Base-by-base conservation (phyloP, 805 yeast species). In the Candida jianshihensis region DNA sequence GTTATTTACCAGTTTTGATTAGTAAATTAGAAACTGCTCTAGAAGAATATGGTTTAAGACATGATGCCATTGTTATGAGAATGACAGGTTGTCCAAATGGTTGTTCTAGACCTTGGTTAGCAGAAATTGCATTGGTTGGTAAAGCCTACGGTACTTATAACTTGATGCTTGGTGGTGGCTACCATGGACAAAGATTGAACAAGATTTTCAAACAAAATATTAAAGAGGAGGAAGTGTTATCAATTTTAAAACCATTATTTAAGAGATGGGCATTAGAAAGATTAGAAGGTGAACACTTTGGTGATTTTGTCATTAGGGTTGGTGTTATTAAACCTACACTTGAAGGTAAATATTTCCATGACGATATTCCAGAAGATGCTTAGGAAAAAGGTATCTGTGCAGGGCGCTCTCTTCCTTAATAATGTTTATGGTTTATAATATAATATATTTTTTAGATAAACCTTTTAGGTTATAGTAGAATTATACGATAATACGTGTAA, bases 31-130 rank as follows among this genome's bases (percentile, higher is more conserved):
- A 90, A 61, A 74, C 68, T n/a, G 78, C 87, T 16, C 68, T 90
- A 40, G 97, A 90, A 63, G 95, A 88, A 54, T 78, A 79, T 47
- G 97, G 97, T 8, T 73, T 90, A 51, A 82, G 95, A 56, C 96
- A 88, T 53, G 97, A 90, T 62, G 80, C 95, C 7, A 73, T 90
- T 47, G 95, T 88, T 18, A 83, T 90, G 95, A 78, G 97, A 68
- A 89, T 90, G 97, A 90, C 97, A 21, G 97, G 97, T 39, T 90
- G 97, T 72, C 97, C 97, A 37, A 90, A 90, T 60, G 97, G 97
- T 48, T 90, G 97, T 70, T 92, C 97, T 18, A 79, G 97, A 61
- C 97, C 97, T 20, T 90, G 97, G 97, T 66, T 90, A 35, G 97
- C 97, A 5, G 97, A 90, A 61, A 78, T 90, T 40, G 97, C 97